Conservation (phyloP, 108 stramenopile genomes). For the Fragilariopsis cylindrus region DNA sequence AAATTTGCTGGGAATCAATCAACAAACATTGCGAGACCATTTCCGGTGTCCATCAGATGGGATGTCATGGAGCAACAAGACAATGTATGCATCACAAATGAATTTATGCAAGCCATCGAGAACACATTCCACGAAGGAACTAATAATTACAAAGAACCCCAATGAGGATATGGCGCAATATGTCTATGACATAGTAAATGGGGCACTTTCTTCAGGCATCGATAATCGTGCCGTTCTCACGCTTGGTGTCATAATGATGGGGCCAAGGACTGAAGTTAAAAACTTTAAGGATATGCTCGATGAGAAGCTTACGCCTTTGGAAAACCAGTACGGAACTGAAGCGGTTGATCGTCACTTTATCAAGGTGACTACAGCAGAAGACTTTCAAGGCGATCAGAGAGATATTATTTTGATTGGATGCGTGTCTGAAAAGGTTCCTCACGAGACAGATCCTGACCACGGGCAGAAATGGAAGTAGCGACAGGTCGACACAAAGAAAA, state of each 20-base stretch:
- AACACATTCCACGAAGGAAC: not conserved
- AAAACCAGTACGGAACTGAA: slow-evolving; percentile 8
- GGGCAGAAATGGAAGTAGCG: slow-evolving; percentile 18
- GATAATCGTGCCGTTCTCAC: not conserved
- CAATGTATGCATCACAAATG: slow-evolving; percentile 8
- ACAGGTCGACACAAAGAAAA: slow-evolving; percentile 5
- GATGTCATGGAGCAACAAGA: slow-evolving; percentile 18
- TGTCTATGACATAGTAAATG: slow-evolving; percentile 7
- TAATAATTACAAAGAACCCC: slow-evolving; percentile 9
- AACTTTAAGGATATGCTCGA: slow-evolving; percentile 4
- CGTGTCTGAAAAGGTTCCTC: slow-evolving; percentile 5
- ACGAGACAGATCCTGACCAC: not conserved
- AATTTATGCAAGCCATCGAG: slow-evolving; percentile 8
- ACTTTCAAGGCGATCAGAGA: slow-evolving; percentile 23
- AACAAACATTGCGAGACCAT: slow-evolving; percentile 15
- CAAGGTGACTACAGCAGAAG: slow-evolving; percentile 3
- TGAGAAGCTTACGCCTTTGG: slow-evolving; percentile 9
- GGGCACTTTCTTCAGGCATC: not conserved
- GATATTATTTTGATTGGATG: slow-evolving; percentile 26
- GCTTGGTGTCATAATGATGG: slow-evolving; percentile 22
- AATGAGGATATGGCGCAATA: not conserved
- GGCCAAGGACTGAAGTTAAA: slow-evolving; percentile 4
- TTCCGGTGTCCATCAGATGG: slow-evolving; percentile 20
- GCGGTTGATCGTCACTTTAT: slow-evolving; percentile 19
- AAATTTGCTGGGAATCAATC: slow-evolving; percentile 1